phyloP scores from a whole-genome alignment of 148 eudicot species.

The Chenopodium berlandieri region DNA sequence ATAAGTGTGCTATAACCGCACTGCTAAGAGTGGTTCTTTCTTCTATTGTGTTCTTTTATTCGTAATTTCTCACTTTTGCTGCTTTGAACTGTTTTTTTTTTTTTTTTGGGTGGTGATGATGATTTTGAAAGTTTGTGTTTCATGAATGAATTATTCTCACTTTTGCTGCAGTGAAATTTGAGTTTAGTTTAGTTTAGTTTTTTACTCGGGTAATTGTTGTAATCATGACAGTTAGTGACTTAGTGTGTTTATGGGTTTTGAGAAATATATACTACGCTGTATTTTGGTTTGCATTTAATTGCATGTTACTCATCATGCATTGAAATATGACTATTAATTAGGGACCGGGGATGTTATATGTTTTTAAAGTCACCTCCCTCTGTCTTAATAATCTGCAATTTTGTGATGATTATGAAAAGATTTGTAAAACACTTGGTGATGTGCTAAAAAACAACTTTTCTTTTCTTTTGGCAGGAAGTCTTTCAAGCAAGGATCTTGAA shows the following conservation, averaged over 20 bases:
- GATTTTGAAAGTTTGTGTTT: no score
- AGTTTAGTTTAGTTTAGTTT: not conserved
- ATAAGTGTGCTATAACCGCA: no score
- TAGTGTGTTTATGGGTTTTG: not conserved
- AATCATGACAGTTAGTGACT: not conserved
- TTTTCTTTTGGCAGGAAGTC: conserved; percentile 36
- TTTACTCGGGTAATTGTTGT: not conserved
- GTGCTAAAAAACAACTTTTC: not conserved
- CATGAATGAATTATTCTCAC: conserved; percentile 33
- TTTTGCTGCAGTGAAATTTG: not conserved
- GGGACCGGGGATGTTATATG: not conserved
- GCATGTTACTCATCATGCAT: not conserved
- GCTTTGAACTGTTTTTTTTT: no score
- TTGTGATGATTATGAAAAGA: not conserved
- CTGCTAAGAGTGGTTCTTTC: no score
- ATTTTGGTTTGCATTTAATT: not conserved
- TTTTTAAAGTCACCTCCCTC: not conserved
- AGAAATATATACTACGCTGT: no score
- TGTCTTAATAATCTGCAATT: not conserved
- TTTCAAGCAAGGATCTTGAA: conserved; percentile 43
- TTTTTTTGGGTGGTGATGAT: no score
- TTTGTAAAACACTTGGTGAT: not conserved
- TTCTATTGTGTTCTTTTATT: no score
- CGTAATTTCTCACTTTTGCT: not conserved
- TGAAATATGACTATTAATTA: no score